Conservation (phyloP, 2,329 filamentous ascomycete genomes). For the Colletotrichum costaricense region DNA sequence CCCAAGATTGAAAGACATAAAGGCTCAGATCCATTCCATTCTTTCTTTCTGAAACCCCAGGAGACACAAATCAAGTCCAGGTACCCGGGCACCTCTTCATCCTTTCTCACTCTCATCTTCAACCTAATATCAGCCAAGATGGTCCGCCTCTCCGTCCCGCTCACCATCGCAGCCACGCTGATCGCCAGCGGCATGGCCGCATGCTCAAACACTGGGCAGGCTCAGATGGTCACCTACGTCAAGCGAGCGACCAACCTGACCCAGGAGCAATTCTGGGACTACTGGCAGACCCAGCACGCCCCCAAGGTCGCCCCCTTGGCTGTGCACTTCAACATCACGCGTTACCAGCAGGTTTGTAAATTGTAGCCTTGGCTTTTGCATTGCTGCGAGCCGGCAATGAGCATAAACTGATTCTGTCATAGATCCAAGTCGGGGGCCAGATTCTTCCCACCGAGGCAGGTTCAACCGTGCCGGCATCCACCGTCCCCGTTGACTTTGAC, state of each 20-base stretch:
- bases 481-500: conserved; percentile 41
- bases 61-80: background rate
- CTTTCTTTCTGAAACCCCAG: background rate
- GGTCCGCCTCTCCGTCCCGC: conserved; percentile 14
- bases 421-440: conserved; percentile 43
- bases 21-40: background rate
- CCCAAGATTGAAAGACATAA: background rate
- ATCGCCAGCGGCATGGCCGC: background rate
- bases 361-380: background rate
- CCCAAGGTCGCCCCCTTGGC: conserved; percentile 44
- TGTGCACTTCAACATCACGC: conserved; percentile 41
- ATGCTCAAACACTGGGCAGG: conserved; percentile 49
- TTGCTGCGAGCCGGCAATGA: background rate
- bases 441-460: conserved; percentile 40
- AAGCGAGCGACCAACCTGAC: conserved; percentile 42
- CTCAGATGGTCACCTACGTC: conserved; percentile 45
- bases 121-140: conserved; percentile 6
- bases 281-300: conserved; percentile 45
- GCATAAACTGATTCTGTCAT: background rate
- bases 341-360: conserved; percentile 43
- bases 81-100: background rate
- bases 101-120: background rate
- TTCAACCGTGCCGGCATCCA: conserved; percentile 34
- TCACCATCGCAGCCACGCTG: conserved; percentile 11
- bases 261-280: conserved; percentile 43